phyloP scores from a whole-genome alignment of 768 basidiomycete species.

The Tephrocybe sp. region DNA sequence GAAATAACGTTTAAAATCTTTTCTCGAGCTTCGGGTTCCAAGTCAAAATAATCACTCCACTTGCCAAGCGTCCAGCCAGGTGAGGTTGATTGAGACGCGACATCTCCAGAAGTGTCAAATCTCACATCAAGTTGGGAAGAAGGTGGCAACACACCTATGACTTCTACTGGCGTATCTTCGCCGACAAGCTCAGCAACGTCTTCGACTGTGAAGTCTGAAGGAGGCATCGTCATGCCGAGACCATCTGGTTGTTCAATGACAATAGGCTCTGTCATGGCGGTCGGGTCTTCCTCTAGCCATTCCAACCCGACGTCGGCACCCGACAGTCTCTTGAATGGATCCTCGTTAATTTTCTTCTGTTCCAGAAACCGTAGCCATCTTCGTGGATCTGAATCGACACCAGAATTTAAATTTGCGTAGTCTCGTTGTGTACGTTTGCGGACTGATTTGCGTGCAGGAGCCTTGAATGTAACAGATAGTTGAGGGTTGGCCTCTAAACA shows the following conservation, averaged over 20 bases:
- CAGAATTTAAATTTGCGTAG: constrained; percentile 74
- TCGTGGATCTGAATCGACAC: constrained; percentile 57
- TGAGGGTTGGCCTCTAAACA: constrained; percentile 61
- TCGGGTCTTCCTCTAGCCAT: constrained; percentile 73
- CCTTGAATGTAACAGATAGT: constrained; percentile 69
- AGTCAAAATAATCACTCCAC: constrained; percentile 87
- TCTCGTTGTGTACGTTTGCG: constrained; percentile 73
- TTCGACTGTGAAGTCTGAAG: constrained; percentile 63
- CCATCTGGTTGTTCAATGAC: constrained; percentile 76
- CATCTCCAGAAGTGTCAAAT: constrained; percentile 48
- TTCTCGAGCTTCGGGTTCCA: constrained; percentile 65
- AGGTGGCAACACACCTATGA: constrained; percentile 65
- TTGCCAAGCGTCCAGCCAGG: constrained; percentile 87
- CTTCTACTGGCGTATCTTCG: constrained; percentile 76
- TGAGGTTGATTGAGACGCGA: constrained; percentile 80
- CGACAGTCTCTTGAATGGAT: constrained; percentile 65
- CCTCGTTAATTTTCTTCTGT: constrained; percentile 57
- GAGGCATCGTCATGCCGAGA: constrained; percentile 89
- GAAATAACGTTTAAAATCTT: constrained; percentile 96
- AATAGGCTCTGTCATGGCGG: constrained; percentile 80
- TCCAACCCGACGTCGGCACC: constrained; percentile 64
- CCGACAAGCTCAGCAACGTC: constrained; percentile 83
- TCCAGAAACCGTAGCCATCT: constrained; percentile 72
- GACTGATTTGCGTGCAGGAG: constrained; percentile 77
- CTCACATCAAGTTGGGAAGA: neutral